Evolutionary conservation across 2,329 filamentous ascomycete genomes (phyloP), one percentile per base, ranked within the genome.

Genomic region (Scedosporium aurantiacum): DNA sequence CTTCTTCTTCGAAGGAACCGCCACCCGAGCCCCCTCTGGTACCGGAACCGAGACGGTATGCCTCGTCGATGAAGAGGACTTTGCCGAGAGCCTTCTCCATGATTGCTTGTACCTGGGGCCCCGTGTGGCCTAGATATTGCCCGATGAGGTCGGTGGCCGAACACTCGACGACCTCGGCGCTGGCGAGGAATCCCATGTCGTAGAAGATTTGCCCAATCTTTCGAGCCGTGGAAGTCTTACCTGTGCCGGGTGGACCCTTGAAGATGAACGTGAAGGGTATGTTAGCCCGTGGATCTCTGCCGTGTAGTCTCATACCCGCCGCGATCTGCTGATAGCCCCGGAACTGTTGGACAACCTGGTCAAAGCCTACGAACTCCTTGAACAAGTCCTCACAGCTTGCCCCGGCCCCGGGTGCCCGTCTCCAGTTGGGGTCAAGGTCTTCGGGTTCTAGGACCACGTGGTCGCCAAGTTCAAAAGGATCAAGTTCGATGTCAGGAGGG

Each of bases 161-260:
- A 55, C 79, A 82, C 60, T 90, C 85, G 0, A 85, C 69, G 0
- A 91, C 85, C 27, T 86, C 80, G 0, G 77, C 78, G 0, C 75
- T 76, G 0, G 81, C 72, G 0, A 92, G 73, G 40, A 91, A 82
- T 0, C 87, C 87, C 78, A 91, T 82, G 65, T 91, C 84, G 67
- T 89, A 91, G 67, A 83, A 92, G 0, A 92, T 76, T 64, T 89
- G 82, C 3, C 88, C 88, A 79, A 92, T 89, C 63, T 86, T 88
- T n/a, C 79, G 75, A 0, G 89, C 89, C 0, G 78, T 90, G 0
- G 85, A 86, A 0, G 88, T 90, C 67, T 91, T 91, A 0, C 88
- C 89, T 0, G 88, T 91, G 0, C 84, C 86, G 14, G 85, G 84
- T 0, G 74, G 74, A 0, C 88, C 87, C 0, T 82, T 79, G 72